These are phyloP conservation scores for Monosporascus cannonballus DNA, from an alignment of 2,329 filamentous ascomycete genomes.

Conservation along the genomic window DNA sequence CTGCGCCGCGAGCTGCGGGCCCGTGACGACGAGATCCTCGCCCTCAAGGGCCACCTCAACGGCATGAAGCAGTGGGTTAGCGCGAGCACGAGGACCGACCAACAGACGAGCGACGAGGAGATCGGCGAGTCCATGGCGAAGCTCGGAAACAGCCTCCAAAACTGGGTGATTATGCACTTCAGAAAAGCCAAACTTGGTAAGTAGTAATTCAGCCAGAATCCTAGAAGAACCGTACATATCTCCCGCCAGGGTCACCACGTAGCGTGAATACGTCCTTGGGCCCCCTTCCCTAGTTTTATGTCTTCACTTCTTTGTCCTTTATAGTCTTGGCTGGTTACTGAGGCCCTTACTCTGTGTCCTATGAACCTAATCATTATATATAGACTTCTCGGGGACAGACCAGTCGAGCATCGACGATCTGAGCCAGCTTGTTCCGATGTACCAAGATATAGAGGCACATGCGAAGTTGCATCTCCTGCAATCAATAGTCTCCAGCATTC, in stretches of 20 bases:
- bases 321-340: no score
- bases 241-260: not conserved
- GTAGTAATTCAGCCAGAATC: conserved; percentile 11
- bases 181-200: conserved; percentile 53
- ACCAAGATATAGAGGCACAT: conserved; percentile 44
- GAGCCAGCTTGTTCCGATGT: conserved; percentile 46
- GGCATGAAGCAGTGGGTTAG: conserved; percentile 70
- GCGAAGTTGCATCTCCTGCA: conserved; percentile 59
- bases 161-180: conserved; percentile 68
- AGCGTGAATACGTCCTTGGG: no score
- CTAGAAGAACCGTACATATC: not conserved
- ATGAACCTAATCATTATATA: conserved; percentile 1
- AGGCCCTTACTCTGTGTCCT: no score
- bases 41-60: conserved; percentile 52
- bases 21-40: conserved; percentile 50
- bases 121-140: conserved; percentile 56
- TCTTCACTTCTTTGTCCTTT: no score
- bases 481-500: conserved; percentile 51
- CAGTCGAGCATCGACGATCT: conserved; percentile 33
- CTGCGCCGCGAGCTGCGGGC: conserved; percentile 38
- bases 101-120: conserved; percentile 59
- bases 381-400: conserved; percentile 39
- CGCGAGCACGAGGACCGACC: conserved; percentile 55
- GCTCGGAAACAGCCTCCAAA: conserved; percentile 62
- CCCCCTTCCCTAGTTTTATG: no score